phyloP scores from a whole-genome alignment of 1,284 basidiomycete genomes.

The Puccinia hordei region DNA sequence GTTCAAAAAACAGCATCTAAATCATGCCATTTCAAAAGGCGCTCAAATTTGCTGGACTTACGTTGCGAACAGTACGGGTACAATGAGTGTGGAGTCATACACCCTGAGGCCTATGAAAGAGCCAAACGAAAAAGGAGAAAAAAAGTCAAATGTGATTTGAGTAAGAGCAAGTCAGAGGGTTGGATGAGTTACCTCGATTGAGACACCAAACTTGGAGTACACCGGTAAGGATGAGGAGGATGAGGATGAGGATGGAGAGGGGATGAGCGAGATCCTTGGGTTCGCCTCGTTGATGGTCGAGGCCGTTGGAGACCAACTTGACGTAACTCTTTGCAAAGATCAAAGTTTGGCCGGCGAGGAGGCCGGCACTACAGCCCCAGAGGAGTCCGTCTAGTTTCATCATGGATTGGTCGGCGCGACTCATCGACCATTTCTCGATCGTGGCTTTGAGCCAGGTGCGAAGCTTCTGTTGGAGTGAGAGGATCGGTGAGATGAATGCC shows the following conservation, averaged over 20 bases:
- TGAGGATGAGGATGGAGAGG: constrained; percentile 77
- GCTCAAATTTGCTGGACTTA: background rate
- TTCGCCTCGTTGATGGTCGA: constrained; percentile 17
- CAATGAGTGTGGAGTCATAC: constrained; percentile 68
- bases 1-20: background rate
- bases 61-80: constrained; percentile 67
- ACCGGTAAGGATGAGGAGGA: constrained; percentile 75
- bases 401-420: constrained; percentile 77
- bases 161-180: background rate
- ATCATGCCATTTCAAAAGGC: background rate
- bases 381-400: constrained; percentile 86
- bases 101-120: constrained; percentile 53
- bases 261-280: constrained; percentile 62
- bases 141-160: background rate
- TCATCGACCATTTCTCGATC: constrained; percentile 74
- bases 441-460: constrained; percentile 67
- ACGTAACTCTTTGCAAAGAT: constrained; percentile 80
- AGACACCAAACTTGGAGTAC: constrained; percentile 86
- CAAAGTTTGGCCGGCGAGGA: constrained; percentile 80
- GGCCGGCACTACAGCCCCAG: constrained; percentile 87
- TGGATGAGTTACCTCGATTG: constrained; percentile 67
- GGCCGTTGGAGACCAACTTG: constrained; percentile 52
- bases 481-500: background rate
- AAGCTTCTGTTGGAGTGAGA: constrained; percentile 51
- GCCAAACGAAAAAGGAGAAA: background rate